These are phyloP conservation scores for Adansonia digitata DNA, from an alignment of 345 rosid genomes.

Conservation along the genomic window DNA sequence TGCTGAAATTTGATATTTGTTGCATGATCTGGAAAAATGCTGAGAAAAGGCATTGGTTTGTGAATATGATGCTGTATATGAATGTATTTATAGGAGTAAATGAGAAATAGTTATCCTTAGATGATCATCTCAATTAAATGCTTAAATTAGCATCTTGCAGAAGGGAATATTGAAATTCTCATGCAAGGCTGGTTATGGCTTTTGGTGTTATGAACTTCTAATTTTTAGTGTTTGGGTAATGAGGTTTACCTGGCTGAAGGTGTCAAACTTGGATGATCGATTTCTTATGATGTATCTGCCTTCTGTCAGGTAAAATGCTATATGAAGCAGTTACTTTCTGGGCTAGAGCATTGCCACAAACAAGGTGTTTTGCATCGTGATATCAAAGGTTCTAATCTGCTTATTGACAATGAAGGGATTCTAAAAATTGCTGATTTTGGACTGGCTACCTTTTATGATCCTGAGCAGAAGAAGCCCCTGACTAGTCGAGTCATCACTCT, in stretches of 20 bases:
- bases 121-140: not conserved
- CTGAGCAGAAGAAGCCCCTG: conserved; percentile 54
- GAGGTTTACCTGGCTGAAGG: not conserved
- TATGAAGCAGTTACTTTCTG: conserved; percentile 77
- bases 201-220: not conserved
- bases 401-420: conserved; percentile 69
- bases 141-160: not conserved
- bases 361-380: conserved; percentile 81
- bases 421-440: conserved; percentile 92
- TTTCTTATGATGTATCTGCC: conserved; percentile 5
- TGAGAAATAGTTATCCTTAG: not conserved
- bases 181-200: not conserved
- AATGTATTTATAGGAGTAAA: not conserved
- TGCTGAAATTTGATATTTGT: no score
- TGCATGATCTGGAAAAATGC: not conserved
- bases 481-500: conserved; percentile 90
- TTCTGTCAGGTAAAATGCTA: conserved; percentile 64
- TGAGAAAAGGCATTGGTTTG: not conserved
- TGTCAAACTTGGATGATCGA: not conserved
- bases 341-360: conserved; percentile 82
- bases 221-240: not conserved
- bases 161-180: not conserved
- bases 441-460: conserved; percentile 64
- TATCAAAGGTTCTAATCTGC: conserved; percentile 80
- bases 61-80: not conserved